phyloP scores from a whole-genome alignment of 164 flowering plant genomes.

The Warburgia ugandensis region DNA sequence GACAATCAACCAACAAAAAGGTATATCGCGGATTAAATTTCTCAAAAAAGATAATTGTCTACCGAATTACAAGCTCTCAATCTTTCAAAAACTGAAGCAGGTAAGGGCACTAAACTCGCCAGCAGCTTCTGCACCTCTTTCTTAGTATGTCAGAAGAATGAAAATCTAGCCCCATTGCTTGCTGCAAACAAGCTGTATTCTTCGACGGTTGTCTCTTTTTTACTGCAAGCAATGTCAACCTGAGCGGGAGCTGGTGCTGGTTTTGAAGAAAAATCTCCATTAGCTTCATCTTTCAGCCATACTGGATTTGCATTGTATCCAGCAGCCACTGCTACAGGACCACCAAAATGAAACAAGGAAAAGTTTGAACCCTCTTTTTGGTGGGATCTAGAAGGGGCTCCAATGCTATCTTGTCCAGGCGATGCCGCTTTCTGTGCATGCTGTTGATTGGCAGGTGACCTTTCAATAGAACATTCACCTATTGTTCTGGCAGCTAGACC shows the following conservation, averaged over 20 bases:
- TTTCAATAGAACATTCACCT: background rate
- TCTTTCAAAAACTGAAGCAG: conserved; percentile 22
- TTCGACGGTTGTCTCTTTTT: conserved; percentile 52
- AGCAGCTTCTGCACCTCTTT: conserved; percentile 22
- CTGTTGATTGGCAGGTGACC: conserved; percentile 12
- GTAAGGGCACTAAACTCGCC: conserved; percentile 20
- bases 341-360: conserved; percentile 91
- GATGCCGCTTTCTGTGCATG: conserved; percentile 10
- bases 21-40: conserved; percentile 23
- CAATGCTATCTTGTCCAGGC: conserved; percentile 20
- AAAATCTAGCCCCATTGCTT: conserved; percentile 54
- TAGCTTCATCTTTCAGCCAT: conserved; percentile 29
- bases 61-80: conserved; percentile 32
- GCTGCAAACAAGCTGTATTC: conserved; percentile 87
- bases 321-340: conserved; percentile 46
- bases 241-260: conserved; percentile 26
- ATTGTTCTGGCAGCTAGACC: too few species aligned
- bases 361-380: conserved; percentile 36
- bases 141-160: conserved; percentile 47
- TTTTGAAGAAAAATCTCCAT: conserved; percentile 26
- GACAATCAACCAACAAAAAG: conserved; percentile 15
- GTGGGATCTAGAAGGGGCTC: conserved; percentile 22
- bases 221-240: conserved; percentile 27
- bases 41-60: conserved; percentile 32
- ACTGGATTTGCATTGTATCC: too few species aligned